phyloP scores from a whole-genome alignment of 2,329 filamentous ascomycete genomes.

The Fusarium kyushuense region DNA sequence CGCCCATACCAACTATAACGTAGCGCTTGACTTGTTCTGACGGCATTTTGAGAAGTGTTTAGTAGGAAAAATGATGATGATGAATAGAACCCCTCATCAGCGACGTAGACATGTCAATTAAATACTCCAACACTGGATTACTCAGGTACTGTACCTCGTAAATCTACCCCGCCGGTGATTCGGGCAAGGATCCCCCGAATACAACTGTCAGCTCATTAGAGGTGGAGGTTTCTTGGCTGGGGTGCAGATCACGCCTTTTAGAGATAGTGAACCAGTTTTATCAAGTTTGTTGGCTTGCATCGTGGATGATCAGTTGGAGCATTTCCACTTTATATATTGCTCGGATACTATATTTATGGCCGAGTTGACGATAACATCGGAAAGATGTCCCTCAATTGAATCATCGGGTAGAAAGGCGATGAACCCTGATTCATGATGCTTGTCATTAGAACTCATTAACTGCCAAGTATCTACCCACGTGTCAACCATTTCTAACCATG shows the following conservation, averaged over 20 bases:
- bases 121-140: conserved; percentile 21
- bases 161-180: conserved; percentile 23
- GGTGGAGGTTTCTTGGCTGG: conserved; percentile 23
- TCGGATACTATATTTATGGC: conserved; percentile 7
- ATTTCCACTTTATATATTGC: conserved; percentile 9
- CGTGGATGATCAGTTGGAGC: not conserved
- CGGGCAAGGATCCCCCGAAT: conserved; percentile 25
- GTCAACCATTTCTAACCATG: not conserved
- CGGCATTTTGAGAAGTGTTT: conserved; percentile 19
- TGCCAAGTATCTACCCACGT: not conserved
- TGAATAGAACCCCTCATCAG: conserved; percentile 1
- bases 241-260: conserved; percentile 25
- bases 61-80: too few species aligned
- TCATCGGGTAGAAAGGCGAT: not conserved
- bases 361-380: not conserved
- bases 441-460: not conserved
- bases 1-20: conserved; percentile 69
- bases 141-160: conserved; percentile 1
- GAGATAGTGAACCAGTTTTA: conserved; percentile 12
- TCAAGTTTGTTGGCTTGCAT: conserved; percentile 11
- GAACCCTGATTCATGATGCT: not conserved
- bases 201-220: conserved; percentile 28
- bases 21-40: conserved; percentile 56
- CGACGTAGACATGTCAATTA: not conserved
- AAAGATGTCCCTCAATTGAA: not conserved